Percentiles rank a stretch among this genome's conserved stretches.
These are phyloP conservation scores for Bacterosira constricta DNA, from an alignment of 108 stramenopile species.

Conservation along the genomic window DNA sequence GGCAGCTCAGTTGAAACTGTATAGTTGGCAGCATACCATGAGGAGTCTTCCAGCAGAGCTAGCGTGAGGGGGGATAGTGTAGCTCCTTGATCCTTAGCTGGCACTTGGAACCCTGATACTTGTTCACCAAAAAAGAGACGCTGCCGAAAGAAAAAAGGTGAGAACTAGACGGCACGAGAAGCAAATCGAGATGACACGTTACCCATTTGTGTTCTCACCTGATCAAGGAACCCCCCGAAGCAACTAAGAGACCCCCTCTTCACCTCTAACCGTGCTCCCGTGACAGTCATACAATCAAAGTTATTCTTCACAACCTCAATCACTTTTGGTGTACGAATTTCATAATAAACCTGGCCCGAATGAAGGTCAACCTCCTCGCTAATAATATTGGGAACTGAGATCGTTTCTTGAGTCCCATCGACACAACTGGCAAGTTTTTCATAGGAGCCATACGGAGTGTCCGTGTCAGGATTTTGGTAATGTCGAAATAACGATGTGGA, in stretches of 20 bases:
- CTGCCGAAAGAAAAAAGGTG: constrained; percentile 12
- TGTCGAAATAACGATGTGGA: constrained; percentile 40
- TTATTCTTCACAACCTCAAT: constrained; percentile 78
- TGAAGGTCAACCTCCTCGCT: constrained; percentile 11
- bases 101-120: constrained; percentile 25
- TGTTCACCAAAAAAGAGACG: constrained; percentile 47
- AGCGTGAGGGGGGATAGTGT: constrained; percentile 49
- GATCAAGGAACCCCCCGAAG: constrained; percentile 43
- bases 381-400: constrained; percentile 39
- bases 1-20: constrained; percentile 26
- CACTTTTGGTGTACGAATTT: constrained; percentile 78
- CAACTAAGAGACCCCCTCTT: constrained; percentile 26
- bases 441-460: constrained; percentile 18
- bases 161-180: neutral
- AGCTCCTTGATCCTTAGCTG: neutral
- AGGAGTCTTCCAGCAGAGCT: constrained; percentile 53
- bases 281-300: constrained; percentile 75
- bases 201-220: constrained; percentile 11
- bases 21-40: constrained; percentile 58
- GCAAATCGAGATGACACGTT: neutral
- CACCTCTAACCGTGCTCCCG: constrained; percentile 70
- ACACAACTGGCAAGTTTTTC: constrained; percentile 35
- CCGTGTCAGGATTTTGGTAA: constrained; percentile 34
- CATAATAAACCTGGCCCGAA: constrained; percentile 26
- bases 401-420: constrained; percentile 35